Conservation (phyloP, 768 basidiomycete genomes). For the Boletus tomentosulus region DNA sequence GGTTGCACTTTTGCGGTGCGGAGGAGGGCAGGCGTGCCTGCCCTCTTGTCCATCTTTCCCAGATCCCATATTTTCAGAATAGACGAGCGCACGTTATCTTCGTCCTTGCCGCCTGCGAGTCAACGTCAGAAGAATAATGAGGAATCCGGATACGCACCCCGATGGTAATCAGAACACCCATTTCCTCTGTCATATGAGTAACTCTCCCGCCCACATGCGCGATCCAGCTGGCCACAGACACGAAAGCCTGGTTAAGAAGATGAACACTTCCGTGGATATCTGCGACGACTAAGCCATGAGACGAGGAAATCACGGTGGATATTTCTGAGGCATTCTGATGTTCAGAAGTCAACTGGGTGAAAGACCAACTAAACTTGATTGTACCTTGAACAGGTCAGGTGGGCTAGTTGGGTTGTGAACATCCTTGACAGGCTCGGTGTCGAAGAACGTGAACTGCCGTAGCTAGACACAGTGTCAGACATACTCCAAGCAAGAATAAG, state of each 20-base stretch:
- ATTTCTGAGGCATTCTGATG: constrained; percentile 64
- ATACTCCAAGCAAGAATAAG: not conserved
- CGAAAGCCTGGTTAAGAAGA: constrained; percentile 70
- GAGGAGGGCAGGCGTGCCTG: constrained; percentile 56
- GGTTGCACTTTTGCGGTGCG: constrained; percentile 76
- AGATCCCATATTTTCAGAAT: constrained; percentile 90
- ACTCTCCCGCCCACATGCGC: constrained; percentile 78
- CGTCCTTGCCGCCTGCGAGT: constrained; percentile 54
- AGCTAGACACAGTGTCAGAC: constrained; percentile 46
- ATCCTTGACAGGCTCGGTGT: constrained; percentile 72
- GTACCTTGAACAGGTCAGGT: constrained; percentile 77
- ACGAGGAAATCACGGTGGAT: constrained; percentile 61
- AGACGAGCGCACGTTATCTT: constrained; percentile 60
- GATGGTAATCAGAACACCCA: constrained; percentile 80
- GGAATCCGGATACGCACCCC: constrained; percentile 54
- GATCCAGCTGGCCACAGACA: constrained; percentile 67
- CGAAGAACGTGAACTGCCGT: constrained; percentile 90
- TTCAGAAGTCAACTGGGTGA: constrained; percentile 1
- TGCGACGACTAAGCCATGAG: constrained; percentile 68
- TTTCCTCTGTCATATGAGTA: constrained; percentile 81
- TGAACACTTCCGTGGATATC: constrained; percentile 85
- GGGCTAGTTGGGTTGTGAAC: constrained; percentile 67
- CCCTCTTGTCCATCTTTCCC: constrained; percentile 61
- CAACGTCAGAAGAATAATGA: constrained; percentile 1
- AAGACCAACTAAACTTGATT: constrained; percentile 2